Evolutionary conservation across 371 early-diverging fungal genomes (phyloP).

Genomic region (Choanephora cucurbitarum): DNA sequence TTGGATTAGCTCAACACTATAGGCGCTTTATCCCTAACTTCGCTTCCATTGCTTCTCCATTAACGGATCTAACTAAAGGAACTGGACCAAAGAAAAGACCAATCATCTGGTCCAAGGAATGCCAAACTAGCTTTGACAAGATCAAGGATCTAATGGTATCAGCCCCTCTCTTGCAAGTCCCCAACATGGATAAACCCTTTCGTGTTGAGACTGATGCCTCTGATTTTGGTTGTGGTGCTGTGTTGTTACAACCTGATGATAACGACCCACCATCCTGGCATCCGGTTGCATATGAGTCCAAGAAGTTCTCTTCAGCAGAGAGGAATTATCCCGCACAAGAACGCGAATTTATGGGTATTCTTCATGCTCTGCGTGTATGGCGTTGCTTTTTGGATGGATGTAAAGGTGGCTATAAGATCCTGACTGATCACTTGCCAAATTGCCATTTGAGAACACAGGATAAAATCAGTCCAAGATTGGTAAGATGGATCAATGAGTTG

Average conservation of each 20-base stretch:
- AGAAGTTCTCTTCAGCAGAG: conserved; percentile 31
- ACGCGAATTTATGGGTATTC: conserved; percentile 35
- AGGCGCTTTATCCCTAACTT: conserved; percentile 35
- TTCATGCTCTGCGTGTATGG: conserved; percentile 35
- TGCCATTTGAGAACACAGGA: conserved; percentile 27
- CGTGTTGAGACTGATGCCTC: conserved; percentile 40
- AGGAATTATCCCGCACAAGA: conserved; percentile 35
- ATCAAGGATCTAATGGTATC: conserved; percentile 17
- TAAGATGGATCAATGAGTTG: conserved; percentile 31
- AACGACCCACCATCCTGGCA: conserved; percentile 12
- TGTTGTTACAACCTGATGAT: conserved; percentile 32
- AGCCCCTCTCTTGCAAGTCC: conserved; percentile 28
- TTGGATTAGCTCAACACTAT: conserved; percentile 38
- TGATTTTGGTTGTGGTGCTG: conserved; percentile 30
- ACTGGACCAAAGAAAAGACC: conserved; percentile 20
- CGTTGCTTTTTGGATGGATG: conserved; percentile 31
- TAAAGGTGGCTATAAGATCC: conserved; percentile 15
- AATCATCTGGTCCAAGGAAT: conserved; percentile 20
- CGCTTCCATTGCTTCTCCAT: conserved; percentile 39
- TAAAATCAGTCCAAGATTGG: conserved; percentile 25
- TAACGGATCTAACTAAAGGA: conserved; percentile 39
- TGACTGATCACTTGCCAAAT: conserved; percentile 31
- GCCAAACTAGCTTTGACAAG: conserved; percentile 26
- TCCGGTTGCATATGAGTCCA: conserved; percentile 40
- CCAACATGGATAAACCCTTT: conserved; percentile 28